Conservation (phyloP, 1,284 basidiomycete genomes). For the Cutaneotrichosporon dermatis region DNA sequence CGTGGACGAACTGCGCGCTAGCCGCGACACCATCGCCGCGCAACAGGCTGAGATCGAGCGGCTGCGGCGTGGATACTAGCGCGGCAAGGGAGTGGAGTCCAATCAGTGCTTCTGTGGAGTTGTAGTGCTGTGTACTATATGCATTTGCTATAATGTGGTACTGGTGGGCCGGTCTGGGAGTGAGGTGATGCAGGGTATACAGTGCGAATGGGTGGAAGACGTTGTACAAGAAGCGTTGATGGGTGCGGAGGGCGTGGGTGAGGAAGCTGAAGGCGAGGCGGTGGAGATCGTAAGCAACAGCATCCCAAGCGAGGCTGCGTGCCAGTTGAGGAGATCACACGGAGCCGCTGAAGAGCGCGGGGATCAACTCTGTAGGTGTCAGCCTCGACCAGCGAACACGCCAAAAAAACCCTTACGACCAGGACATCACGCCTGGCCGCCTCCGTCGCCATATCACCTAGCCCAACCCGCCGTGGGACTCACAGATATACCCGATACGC, state of each 20-base stretch:
- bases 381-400: too few relatives aligned
- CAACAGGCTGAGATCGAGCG: constrained; percentile 35
- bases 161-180: background rate
- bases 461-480: too few relatives aligned
- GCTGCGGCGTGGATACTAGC: constrained; percentile 26
- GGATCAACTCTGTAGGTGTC: too few relatives aligned
- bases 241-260: background rate
- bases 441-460: background rate
- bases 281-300: too few relatives aligned
- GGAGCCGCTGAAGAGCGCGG: too few relatives aligned
- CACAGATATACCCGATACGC: constrained; percentile 8
- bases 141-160: background rate
- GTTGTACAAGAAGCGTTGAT: too few relatives aligned
- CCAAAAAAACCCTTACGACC: too few relatives aligned
- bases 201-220: too few relatives aligned
- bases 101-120: background rate
- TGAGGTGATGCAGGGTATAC: background rate
- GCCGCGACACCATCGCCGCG: constrained; percentile 26
- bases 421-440: too few relatives aligned
- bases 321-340: too few relatives aligned
- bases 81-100: too few relatives aligned
- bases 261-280: background rate
- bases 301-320: too few relatives aligned
- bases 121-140: background rate
- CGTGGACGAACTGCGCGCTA: constrained; percentile 23